Conservation (phyloP, 352 stramenopile species). For the Phytophthora boehmeriae region DNA sequence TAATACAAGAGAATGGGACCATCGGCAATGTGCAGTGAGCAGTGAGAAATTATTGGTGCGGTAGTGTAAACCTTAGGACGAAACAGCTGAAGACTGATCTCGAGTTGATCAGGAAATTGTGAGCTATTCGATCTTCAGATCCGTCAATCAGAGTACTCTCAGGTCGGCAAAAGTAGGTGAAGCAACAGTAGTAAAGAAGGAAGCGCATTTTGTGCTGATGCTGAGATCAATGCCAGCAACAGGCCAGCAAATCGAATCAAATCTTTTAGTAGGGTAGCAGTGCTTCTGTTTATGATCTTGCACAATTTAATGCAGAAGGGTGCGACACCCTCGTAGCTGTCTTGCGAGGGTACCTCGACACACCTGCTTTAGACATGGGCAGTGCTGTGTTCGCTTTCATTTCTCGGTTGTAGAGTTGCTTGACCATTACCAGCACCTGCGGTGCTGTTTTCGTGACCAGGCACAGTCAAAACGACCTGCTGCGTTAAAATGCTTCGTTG, state of each 20-base stretch:
- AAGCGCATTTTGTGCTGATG: conserved; percentile 21
- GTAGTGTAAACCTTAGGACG: conserved; percentile 18
- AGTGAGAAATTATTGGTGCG: conserved; percentile 3
- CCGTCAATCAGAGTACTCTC: conserved; percentile 7
- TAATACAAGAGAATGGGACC: conserved; percentile 25
- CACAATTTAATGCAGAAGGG: conserved; percentile 12
- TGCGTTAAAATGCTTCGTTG: conserved; percentile 44
- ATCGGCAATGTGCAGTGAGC: not conserved
- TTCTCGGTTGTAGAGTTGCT: conserved; percentile 8
- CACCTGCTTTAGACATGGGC: conserved; percentile 19
- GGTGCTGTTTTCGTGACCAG: conserved; percentile 52
- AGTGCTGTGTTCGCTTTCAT: conserved; percentile 10
- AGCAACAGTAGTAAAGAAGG: conserved; percentile 27
- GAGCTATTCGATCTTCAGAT: conserved; percentile 5
- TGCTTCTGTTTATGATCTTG: conserved; percentile 11
- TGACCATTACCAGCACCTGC: conserved; percentile 8
- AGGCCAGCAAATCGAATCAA: conserved; percentile 34
- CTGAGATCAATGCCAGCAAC: conserved; percentile 28
- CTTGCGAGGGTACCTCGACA: not conserved
- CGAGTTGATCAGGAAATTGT: not conserved
- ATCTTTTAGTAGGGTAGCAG: conserved; percentile 26
- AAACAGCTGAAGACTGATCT: conserved; percentile 6
- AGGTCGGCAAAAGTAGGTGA: conserved; percentile 24
- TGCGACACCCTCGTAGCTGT: conserved; percentile 13
- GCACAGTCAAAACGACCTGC: conserved; percentile 61